Base-by-base conservation (phyloP, 805 yeast species). In the Lachancea meyersii region DNA sequence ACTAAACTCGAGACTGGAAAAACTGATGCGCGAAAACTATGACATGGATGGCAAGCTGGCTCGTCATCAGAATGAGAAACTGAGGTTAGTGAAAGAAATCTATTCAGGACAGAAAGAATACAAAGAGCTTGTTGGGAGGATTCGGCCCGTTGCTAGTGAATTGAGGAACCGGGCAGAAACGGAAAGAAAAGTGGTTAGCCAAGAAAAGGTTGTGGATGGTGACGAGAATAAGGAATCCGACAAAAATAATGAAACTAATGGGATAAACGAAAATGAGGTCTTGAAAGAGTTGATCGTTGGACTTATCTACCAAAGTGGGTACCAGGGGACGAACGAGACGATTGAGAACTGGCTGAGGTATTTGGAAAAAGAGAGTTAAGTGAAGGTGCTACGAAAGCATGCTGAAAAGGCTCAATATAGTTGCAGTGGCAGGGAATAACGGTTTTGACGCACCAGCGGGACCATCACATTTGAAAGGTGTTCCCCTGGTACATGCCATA, bases 1-100 rank as follows among this genome's bases (percentile, higher is more conserved):
- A 18, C 22, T 43, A 18, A 43, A 42, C 16, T 22, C 27, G 13
- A 22, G 45, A 24, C 41, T 46, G 5, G 7, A 17, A 6, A 43
- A 41, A 8, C 38, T 54, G 10, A 44, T 52, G 53, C 46, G 50
- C 3, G 46, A 48, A 16, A 52, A 52, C 34, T 47, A 46, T 18
- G 35, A 48, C 10, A 18, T 51, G 30, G 61, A 56, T 31, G 41
- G 40, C 6, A 30, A 34, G 2, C 40, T 58, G 13, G 40, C 39
- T 8, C 40, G 37, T 4, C 23, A 35, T 19, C 37, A 42, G 21
- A 30, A 42, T 16, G 35, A 42, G 23, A n/a, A 26, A 10, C 27
- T 36, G 20, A 11, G 26, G 13, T 32, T 32, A 16, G 2, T 39
- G 8, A 10, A 9, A n/a, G 10, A 20, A 17, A n/a, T 31, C 10